A percentile compares a stretch with the other conserved stretches of the same genome.
phyloP scores from a whole-genome alignment of 495 filamentous ascomycete genomes.

The Corynascus novoguineensis region DNA sequence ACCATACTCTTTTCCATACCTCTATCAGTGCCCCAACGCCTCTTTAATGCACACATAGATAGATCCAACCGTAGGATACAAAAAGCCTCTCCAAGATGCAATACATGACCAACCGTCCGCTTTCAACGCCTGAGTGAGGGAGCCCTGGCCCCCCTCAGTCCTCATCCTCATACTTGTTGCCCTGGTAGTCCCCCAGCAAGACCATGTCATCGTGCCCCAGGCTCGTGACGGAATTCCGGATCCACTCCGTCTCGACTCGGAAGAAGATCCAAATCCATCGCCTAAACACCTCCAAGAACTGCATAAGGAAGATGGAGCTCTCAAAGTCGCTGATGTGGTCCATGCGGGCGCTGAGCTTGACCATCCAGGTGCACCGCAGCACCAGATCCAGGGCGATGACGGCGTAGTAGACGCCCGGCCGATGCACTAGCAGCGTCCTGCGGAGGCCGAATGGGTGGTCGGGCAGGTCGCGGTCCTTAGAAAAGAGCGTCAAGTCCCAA shows the following conservation, averaged over 20 bases:
- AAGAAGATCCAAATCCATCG: conserved; percentile 98
- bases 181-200: conserved; percentile 41
- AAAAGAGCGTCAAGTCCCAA: conserved; percentile 90
- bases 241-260: conserved; percentile 87
- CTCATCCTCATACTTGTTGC: conserved; percentile 38
- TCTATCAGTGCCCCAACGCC: conserved; percentile 6
- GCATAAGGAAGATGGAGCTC: conserved; percentile 75
- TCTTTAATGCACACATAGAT: conserved; percentile 7
- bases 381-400: conserved; percentile 74
- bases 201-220: conserved; percentile 39
- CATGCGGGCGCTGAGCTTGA: conserved; percentile 74
- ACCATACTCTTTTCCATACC: not conserved
- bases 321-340: conserved; percentile 80
- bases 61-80: not conserved
- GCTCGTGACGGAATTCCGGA: conserved; percentile 40
- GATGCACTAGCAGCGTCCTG: conserved; percentile 61
- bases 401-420: conserved; percentile 66
- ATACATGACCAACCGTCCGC: not conserved
- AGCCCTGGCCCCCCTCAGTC: conserved; percentile 28
- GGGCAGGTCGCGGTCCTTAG: conserved; percentile 39
- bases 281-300: conserved; percentile 76
- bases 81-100: not conserved
- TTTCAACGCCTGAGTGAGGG: not conserved
- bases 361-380: conserved; percentile 82
- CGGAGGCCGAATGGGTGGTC: conserved; percentile 75